Base-by-base conservation (phyloP, 768 basidiomycete genomes). In the Calocera cornea region DNA sequence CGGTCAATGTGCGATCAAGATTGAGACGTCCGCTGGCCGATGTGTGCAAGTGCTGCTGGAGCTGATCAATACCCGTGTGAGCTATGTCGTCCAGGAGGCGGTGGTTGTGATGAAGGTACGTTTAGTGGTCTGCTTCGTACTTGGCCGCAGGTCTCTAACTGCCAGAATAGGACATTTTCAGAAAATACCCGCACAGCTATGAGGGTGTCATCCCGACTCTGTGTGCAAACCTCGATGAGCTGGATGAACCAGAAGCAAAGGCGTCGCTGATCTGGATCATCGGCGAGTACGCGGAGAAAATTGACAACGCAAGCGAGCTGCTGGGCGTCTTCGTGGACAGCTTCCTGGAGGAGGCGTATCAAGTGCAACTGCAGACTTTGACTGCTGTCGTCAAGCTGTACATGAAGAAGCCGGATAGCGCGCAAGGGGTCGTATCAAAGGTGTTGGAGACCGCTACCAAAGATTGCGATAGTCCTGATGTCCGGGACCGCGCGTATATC, bases 211-310 rank as follows among this genome's bases (percentile, higher is more conserved):
- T 99, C 71, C 95, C 95, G 0, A 93, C 89, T 0, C 78, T 99
- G 16, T 99, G 95, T 72, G 87, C 91, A 1, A 95, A 94, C 73
- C 86, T 98, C 16, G 95, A 99, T 68, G 95, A 97, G 72, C 80
- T 99, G 34, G 95, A 98, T 73, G 97, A 99, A 74, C 97, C 95
- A 11, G 95, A 99, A 75, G 95, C 97, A 1, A 97, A 97, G 74
- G 92, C 95, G 0, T 95, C 95, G 1, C 80, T 99, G 64, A 97
- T 99, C 75, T 99, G 97, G 95, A 98, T 99, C 72, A 94, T 98
- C 71, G 95, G 95, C 67, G 94, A 97, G 79, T 97, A 99, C 72
- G 94, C 95, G 1, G 89, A 89, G 76, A 95, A 93, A 79, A 97
- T 98, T 70, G 92, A 95, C 72, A 99, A 99, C 70, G 94, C 95